A percentile compares a stretch with the other conserved stretches of the same genome.
Conservation (phyloP, 2,329 filamentous ascomycete genomes). For the Teratosphaeria zuluensis region DNA sequence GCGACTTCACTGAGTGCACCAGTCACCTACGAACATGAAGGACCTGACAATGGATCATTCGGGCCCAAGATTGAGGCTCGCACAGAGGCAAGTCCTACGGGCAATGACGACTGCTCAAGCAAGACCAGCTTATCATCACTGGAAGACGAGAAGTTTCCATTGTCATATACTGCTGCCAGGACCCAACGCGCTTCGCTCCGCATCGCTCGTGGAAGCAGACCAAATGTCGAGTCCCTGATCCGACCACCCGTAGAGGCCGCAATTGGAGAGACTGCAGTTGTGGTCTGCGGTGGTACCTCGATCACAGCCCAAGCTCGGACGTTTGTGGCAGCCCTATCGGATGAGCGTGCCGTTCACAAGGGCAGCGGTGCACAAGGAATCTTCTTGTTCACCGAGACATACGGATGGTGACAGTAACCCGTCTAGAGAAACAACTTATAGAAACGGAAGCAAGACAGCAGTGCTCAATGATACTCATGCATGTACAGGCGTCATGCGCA, state of each 20-base stretch:
- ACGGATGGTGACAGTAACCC: conserved; percentile 33
- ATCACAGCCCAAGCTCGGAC: conserved; percentile 47
- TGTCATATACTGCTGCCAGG: not conserved
- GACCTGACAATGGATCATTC: not conserved
- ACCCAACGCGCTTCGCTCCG: not conserved
- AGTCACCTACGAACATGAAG: not conserved
- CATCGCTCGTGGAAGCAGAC: conserved; percentile 39
- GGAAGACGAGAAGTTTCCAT: conserved; percentile 10
- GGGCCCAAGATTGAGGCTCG: conserved; percentile 20
- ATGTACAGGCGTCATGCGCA: conserved; percentile 1
- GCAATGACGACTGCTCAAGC: not conserved
- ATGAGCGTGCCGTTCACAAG: conserved; percentile 58
- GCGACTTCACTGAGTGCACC: not conserved
- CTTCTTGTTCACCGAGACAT: conserved; percentile 50
- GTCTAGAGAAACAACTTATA: not conserved
- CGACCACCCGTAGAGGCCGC: conserved; percentile 48
- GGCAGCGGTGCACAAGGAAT: conserved; percentile 57
- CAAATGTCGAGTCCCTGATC: conserved; percentile 43
- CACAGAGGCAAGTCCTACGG: conserved; percentile 26
- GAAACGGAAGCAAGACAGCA: not conserved
- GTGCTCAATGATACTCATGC: too few species aligned
- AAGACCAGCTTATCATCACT: not conserved
- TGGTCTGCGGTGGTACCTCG: conserved; percentile 51
- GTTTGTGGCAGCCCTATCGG: conserved; percentile 47
- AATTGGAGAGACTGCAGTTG: conserved; percentile 51